Evolutionary conservation across 2,329 filamentous ascomycete genomes (phyloP), one percentile per base, ranked within the genome.

Genomic region (Xylariaceae sp.): DNA sequence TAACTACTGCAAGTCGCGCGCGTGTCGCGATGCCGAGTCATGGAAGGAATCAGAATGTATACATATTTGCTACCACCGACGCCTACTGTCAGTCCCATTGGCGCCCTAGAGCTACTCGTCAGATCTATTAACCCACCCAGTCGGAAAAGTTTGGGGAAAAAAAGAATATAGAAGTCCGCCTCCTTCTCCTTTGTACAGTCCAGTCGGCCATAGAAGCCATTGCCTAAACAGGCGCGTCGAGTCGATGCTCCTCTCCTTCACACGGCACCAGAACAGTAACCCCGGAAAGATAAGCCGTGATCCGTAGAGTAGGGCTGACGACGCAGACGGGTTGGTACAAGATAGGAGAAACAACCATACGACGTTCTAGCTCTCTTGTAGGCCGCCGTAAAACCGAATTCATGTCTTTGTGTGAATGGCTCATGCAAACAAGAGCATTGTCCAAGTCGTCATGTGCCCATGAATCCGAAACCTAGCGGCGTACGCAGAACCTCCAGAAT

Each of bases 321-420:
- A 30, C 55, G 58, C 57, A 67, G 56, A 53, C 15, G 52, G 50
- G 65, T 68, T 71, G 65, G 65, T 70, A 72, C 68, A 70, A 64
- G 59, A 67, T 51, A 11, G 61, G 60, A 67, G 61, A 61, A 61
- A 52, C 49, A 61, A 62, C 55, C 58, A 60, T 57, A 59, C 58
- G 56, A 54, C 60, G 7, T 10, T 56, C 23, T 30, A 30, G 60
- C 48, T 17, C 18, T n/a, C 34, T 51, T 15, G 30, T 49, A 45
- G 8, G 39, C 39, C 34, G 30, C 51, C 42, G 39, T 10, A 17
- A 53, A 58, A 35, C 35, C 17, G 42, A 37, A 37, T 37, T 50
- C 39, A 10, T 53, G 11, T 51, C 47, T 48, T 39, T 9, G 8
- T n/a, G n/a, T 17, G 37, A 23, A 35, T 17, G 48, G 42, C 51